Conservation (phyloP, 768 basidiomycete species). For the Lentinula lateritia region DNA sequence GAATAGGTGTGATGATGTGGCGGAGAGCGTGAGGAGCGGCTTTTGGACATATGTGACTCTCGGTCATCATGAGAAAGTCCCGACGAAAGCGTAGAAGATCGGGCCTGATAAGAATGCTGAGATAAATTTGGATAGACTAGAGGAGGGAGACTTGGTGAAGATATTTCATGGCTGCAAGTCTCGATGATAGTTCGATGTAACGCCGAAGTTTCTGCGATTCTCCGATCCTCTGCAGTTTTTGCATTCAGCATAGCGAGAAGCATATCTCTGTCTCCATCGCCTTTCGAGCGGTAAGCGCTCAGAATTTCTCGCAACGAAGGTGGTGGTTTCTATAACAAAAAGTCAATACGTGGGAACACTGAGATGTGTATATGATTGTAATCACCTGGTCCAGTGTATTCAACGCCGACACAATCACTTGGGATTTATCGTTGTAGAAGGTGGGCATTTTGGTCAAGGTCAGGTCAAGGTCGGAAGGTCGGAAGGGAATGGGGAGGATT, state of each 20-base stretch:
- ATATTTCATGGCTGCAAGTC: constrained; percentile 34
- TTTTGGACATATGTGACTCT: neutral
- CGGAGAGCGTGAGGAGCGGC: constrained; percentile 53
- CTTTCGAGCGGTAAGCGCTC: constrained; percentile 75
- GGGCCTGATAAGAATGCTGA: constrained; percentile 22
- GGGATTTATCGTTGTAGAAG: neutral
- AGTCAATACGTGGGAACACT: neutral
- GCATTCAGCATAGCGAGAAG: constrained; percentile 87
- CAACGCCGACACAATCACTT: neutral
- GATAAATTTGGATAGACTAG: constrained; percentile 1
- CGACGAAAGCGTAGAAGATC: constrained; percentile 12
- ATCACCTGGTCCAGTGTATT: neutral
- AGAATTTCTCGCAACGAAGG: constrained; percentile 84
- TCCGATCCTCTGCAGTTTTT: constrained; percentile 91
- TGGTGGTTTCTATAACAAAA: constrained; percentile 53
- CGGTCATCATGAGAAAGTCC: neutral
- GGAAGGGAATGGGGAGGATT: neutral
- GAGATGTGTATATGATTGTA: neutral
- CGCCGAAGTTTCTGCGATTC: constrained; percentile 63
- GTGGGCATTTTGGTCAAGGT: neutral
- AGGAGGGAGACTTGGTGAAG: constrained; percentile 17
- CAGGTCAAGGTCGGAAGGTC: neutral
- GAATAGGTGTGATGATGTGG: constrained; percentile 15
- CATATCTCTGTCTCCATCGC: constrained; percentile 84
- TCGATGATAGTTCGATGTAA: constrained; percentile 72